Base-by-base conservation (phyloP, 148 eudicot species). In the Camellia japonica region DNA sequence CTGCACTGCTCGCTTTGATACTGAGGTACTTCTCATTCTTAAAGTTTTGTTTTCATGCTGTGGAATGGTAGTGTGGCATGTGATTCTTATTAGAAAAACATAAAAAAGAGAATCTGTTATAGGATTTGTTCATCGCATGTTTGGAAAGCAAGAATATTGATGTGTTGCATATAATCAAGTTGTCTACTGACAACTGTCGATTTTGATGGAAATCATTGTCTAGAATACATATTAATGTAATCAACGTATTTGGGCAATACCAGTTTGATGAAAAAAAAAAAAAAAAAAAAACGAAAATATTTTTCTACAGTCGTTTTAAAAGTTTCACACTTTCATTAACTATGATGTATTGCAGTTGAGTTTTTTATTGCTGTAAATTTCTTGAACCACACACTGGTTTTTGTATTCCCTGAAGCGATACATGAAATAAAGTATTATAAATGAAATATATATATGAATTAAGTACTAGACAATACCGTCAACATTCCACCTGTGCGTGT, bases 1-100 rank as follows among this genome's bases (percentile, higher is more conserved):
- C n/a, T 87, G 89, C 82, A 82, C 84, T 62, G 89, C 47, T 47
- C 87, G 89, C 49, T 87, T 87, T 62, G 89, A 87, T 75, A 87
- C 87, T 23, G 87, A 87, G 89, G 89, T 87, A 87, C 20, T 62
- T 44, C 70, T 42, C n/a, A 42, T 0, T 51, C 1, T 30, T 8
- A 10, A 38, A 16, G 60, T 67, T 78, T 43, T 55, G 42, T 68
- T 44, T 55, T 49, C 15, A 54, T 18, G 44, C 64, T n/a, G 8
- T 68, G 63, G 71, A 54, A 54, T 38, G 68, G 14, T 38, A 38
- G 7, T 5, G 2, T 51, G 60, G 3, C 41, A 51, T 20, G 6
- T 2, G 4, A 23, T n/a, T 9, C 77, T 74, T 11, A 23, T n/a
- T n/a, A n/a, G n/a, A n/a, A n/a, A n/a, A n/a, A n/a, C n/a, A n/a